Base-by-base conservation (phyloP, 495 filamentous ascomycete species). In the Trichoderma reesei region DNA sequence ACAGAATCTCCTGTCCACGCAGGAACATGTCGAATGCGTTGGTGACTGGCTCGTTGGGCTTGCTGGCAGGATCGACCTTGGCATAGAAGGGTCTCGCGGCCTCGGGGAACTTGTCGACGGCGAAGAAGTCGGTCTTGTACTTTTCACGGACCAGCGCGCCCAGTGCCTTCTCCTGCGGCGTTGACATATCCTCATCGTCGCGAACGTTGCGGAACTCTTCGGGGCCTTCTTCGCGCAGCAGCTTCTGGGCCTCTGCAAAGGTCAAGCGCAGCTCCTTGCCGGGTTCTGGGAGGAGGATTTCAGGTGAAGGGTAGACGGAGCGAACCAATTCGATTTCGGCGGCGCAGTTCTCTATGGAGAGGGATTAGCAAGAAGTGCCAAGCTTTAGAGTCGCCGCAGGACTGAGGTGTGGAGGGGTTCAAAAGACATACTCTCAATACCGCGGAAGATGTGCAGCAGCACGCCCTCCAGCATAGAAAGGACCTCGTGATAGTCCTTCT, bases 11-110 rank as follows among this genome's bases (percentile, higher is more conserved):
- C 76, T 96, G 90, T 20, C 90, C 90, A 67, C 92, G 87, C 88
- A 96, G 70, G 82, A 95, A 92, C 81, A 96, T 90, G 77, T 96
- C 91, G 79, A 90, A 96, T 5, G 87, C 88, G 76, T 95, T 93
- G 61, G 85, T 89, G 13, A 61, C 59, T n/a, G 5, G 59, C n/a
- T 39, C 59, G 10, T 41, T 26, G 37, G 80, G 78, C 64, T 86
- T 78, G 74, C 87, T 83, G 60, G 81, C 67, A 9, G 87, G 83
- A 72, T 89, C 86, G 64, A 87, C 85, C 82, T 91, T 90, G 71
- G 92, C 91, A 75, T 96, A 96, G 80, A 96, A 96, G 41, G 92
- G 92, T 31, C 91, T 85, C 34, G 92, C 86, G 48, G 79, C 73
- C 73, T 91, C 88, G 63, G 92, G 92, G 82, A 91, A 96, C 78